These are phyloP conservation scores for Austroboletus niveus DNA, from an alignment of 1,284 basidiomycete genomes.

Conservation along the genomic window DNA sequence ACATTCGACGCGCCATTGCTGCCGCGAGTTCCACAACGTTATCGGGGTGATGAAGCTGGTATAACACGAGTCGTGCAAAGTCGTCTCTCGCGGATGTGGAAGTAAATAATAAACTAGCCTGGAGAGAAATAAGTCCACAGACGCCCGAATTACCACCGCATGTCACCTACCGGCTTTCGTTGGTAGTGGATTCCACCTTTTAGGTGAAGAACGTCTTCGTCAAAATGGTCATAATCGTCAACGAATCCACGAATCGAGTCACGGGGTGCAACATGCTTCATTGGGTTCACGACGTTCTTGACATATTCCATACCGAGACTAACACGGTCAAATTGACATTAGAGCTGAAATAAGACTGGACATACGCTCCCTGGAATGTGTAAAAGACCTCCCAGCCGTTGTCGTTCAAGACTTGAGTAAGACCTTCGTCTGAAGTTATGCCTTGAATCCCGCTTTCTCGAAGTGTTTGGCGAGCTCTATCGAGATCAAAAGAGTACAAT, in stretches of 20 bases:
- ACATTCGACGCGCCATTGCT: conserved; percentile 37
- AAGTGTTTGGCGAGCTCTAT: conserved; percentile 21
- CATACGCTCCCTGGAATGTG: conserved; percentile 41
- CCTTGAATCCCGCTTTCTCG: conserved; percentile 11
- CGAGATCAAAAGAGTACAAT: conserved; percentile 16
- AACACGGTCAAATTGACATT: neutral
- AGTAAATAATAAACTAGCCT: conserved; percentile 43
- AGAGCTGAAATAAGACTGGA: neutral
- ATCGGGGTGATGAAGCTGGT: conserved; percentile 33
- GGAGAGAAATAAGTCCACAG: conserved; percentile 26
- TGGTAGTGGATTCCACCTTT: conserved; percentile 44
- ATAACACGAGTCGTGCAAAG: conserved; percentile 39
- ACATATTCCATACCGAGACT: conserved; percentile 45
- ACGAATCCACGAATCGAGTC: conserved; percentile 37
- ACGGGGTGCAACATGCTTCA: conserved; percentile 37
- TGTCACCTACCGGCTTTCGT: conserved; percentile 41
- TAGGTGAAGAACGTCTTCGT: conserved; percentile 40
- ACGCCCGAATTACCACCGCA: conserved; percentile 2
- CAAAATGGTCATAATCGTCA: conserved; percentile 38
- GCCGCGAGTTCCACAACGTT: conserved; percentile 35
- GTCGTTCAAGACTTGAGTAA: conserved; percentile 33
- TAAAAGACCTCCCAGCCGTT: conserved; percentile 40
- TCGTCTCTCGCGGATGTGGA: conserved; percentile 29
- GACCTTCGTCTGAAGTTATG: conserved; percentile 27
- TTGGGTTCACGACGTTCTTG: conserved; percentile 42